Evolutionary conservation across 1,284 basidiomycete species (phyloP).

Genomic region (Sporisorium graminicola): DNA sequence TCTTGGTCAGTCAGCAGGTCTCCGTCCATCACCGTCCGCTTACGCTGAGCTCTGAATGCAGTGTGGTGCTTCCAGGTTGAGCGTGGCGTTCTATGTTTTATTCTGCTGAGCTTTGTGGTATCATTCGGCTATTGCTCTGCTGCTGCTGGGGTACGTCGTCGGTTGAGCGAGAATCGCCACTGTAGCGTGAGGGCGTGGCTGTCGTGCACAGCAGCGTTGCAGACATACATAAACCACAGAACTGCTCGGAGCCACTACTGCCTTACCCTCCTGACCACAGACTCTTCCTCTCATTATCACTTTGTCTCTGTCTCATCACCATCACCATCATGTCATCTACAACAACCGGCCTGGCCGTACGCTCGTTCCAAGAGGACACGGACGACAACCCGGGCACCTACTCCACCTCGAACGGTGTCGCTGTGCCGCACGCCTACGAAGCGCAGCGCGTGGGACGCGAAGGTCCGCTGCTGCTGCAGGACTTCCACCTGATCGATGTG

Average conservation of each 20-base stretch:
- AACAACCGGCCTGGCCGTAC: constrained; percentile 30
- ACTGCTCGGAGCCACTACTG: background rate
- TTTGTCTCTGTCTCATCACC: background rate
- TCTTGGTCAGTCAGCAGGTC: constrained; percentile 2
- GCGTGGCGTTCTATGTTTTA: no score
- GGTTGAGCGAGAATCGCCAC: no score
- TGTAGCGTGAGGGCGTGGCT: no score
- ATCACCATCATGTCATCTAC: constrained; percentile 29
- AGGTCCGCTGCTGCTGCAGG: constrained; percentile 86
- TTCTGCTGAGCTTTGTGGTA: background rate
- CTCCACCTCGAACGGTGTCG: constrained; percentile 50
- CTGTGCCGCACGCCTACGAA: constrained; percentile 76
- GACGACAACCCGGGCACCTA: constrained; percentile 39
- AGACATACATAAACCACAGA: no score
- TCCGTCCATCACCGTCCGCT: background rate
- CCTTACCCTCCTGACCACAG: background rate
- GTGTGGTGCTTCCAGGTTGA: no score
- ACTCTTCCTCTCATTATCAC: no score
- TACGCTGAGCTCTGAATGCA: background rate
- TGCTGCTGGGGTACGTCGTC: no score
- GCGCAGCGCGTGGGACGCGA: constrained; percentile 79
- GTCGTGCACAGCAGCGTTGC: no score
- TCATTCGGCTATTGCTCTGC: no score
- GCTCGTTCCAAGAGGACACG: constrained; percentile 44
- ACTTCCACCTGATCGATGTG: constrained; percentile 57